These are phyloP conservation scores for Fonsecaea multimorphosa DNA, from an alignment of 2,329 filamentous ascomycete genomes.

Conservation along the genomic window DNA sequence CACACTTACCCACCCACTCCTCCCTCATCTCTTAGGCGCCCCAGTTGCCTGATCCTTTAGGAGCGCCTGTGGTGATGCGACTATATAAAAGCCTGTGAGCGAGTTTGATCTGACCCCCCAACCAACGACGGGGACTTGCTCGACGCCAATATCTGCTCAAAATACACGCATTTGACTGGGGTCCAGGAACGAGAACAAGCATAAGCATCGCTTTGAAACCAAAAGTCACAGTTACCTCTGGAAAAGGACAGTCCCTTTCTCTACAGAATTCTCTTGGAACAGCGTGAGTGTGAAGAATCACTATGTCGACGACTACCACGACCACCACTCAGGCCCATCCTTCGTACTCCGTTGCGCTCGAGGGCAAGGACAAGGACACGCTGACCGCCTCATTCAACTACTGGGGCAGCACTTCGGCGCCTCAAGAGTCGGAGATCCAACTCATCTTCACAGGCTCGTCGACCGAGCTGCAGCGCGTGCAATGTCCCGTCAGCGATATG, in stretches of 20 bases:
- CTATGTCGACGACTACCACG: conserved; percentile 5
- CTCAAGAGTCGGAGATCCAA: conserved; percentile 12
- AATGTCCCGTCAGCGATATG: conserved; percentile 19
- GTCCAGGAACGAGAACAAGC: not conserved
- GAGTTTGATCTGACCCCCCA: too few species aligned
- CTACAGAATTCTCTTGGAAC: not conserved
- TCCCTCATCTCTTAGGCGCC: too few species aligned
- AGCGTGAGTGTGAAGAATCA: not conserved
- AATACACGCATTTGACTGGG: not conserved
- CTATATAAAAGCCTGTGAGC: too few species aligned
- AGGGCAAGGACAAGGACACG: not conserved
- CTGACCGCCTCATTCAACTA: conserved; percentile 22
- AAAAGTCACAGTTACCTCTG: not conserved
- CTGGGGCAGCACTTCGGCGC: conserved; percentile 11
- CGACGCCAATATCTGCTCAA: not conserved
- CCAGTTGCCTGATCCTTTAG: too few species aligned
- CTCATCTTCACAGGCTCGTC: conserved; percentile 19
- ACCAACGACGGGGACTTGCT: too few species aligned
- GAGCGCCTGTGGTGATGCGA: too few species aligned
- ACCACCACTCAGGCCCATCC: not conserved
- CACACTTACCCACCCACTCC: too few species aligned
- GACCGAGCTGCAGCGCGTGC: conserved; percentile 2
- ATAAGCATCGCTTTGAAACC: not conserved
- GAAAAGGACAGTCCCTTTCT: not conserved
- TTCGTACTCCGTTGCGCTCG: conserved; percentile 3